Evolutionary conservation across 2,329 filamentous ascomycete genomes (phyloP).

Genomic region (Cladosporium cucumerinum): DNA sequence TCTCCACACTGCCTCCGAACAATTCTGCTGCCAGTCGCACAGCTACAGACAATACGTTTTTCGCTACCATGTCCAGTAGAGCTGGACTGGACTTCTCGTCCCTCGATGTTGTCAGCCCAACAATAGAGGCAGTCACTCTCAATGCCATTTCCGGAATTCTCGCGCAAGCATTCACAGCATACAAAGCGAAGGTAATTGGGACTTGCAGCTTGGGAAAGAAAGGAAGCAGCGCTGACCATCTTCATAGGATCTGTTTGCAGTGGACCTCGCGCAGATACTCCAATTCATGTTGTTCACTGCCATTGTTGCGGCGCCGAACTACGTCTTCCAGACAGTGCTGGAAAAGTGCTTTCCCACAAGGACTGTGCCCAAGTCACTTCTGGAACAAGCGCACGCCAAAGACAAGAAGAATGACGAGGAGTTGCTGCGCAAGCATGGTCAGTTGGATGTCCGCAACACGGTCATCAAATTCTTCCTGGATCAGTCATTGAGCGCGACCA

Average conservation of each 20-base stretch:
- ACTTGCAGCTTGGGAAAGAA: not conserved
- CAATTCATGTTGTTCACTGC: slow-evolving; percentile 14
- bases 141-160: not conserved
- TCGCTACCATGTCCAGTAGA: not conserved
- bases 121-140: slow-evolving; percentile 5
- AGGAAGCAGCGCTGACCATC: not conserved
- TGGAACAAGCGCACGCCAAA: not conserved
- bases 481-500: slow-evolving; percentile 62
- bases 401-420: not conserved
- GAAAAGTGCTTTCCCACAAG: slow-evolving; percentile 7
- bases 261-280: slow-evolving; percentile 1
- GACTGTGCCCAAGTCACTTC: not conserved
- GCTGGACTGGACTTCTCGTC: not conserved
- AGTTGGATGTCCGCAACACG: slow-evolving; percentile 59
- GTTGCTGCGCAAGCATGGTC: slow-evolving; percentile 9
- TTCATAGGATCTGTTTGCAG: slow-evolving; percentile 1
- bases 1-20: not conserved
- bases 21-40: not conserved
- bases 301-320: slow-evolving; percentile 9
- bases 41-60: not conserved
- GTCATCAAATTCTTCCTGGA: slow-evolving; percentile 65
- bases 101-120: slow-evolving; percentile 1
- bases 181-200: not conserved
- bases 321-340: not conserved
- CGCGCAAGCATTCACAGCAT: slow-evolving; percentile 8